Percentiles rank a stretch among this genome's conserved stretches.
phyloP scores from a whole-genome alignment of 345 rosid species.

The Chamaenerion angustifolium region DNA sequence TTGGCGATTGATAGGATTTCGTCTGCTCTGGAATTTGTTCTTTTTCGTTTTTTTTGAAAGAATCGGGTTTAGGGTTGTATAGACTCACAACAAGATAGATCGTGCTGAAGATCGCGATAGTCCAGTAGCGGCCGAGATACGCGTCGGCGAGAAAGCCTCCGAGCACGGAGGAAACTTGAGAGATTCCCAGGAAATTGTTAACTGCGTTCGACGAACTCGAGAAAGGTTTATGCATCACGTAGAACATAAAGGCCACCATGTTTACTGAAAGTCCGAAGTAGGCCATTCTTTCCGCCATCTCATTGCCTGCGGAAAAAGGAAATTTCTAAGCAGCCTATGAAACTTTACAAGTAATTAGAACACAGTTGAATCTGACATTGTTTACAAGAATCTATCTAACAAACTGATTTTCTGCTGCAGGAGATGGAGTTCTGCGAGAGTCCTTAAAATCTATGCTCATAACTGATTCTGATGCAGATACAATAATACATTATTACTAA shows the following conservation, averaged over 20 bases:
- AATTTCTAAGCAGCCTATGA: neutral
- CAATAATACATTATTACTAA: too few species aligned
- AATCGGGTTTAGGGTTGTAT: too few species aligned
- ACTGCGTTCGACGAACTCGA: conserved; percentile 72
- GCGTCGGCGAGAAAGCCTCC: conserved; percentile 97
- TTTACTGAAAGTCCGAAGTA: conserved; percentile 86
- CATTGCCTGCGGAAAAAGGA: conserved; percentile 48
- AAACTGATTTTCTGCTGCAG: too few species aligned
- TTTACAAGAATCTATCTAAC: too few species aligned
- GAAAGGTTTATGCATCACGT: conserved; percentile 78
- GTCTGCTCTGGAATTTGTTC: too few species aligned
- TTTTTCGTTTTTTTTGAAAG: too few species aligned
- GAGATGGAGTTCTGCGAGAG: too few species aligned
- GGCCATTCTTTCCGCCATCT: conserved; percentile 95
- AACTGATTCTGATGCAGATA: too few species aligned
- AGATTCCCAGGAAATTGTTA: conserved; percentile 81
- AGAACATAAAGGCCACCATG: conserved; percentile 91
- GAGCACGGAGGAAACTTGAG: conserved; percentile 79
- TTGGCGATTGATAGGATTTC: too few species aligned
- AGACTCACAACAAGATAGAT: conserved; percentile 63
- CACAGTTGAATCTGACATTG: too few species aligned
- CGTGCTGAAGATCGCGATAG: conserved; percentile 80
- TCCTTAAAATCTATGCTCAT: too few species aligned
- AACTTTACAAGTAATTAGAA: too few species aligned
- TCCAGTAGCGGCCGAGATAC: conserved; percentile 89